Base-by-base conservation (phyloP, 225 moss, liverwort and hornwort genomes). In the Polytrichum formosum region DNA sequence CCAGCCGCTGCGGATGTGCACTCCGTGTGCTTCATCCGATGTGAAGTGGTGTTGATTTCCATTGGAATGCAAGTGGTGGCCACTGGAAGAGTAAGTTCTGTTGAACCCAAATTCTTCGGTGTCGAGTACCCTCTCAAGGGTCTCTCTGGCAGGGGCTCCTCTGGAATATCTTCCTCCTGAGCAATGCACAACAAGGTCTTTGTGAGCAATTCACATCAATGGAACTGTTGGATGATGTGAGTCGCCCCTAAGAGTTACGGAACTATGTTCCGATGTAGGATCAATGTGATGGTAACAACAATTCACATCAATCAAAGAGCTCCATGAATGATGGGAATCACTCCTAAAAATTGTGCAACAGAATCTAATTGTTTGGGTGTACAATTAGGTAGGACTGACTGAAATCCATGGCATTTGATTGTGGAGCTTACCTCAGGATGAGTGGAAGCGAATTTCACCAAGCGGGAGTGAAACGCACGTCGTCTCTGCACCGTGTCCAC, bases 111-210 rank as follows among this genome's bases (percentile, higher is more conserved):
- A 1, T 22, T 56, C 3, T 70, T 29, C 46, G 69, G 63, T 56
- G 56, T 58, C 2, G 80, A 72, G 13, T 19, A 77, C 21, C 84
- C 83, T 55, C 72, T 77, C 67, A 78, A 75, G 1, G 81, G 72
- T 53, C 93, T 84, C 73, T 79, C 77, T 21, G 96, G 96, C 64
- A 92, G 72, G 2, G 75, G 81, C 5, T 84, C 78, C 76, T 79
- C 77, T 6, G 95, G 95, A 4, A 95, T 83, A 72, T 95, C 91
- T 26, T 75, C 92, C 20, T 83, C 72, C 93, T 91, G 73, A 10
- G 67, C 20, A 17, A 4, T 46, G 2, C 46, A 46, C 46, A 46
- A 46, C 13, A 10, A 37, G 46, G 46, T 13, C 46, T 13, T 46
- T 13, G 46, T 13, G 13, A 46, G 13, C 13, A 46, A 13, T 46